These are phyloP conservation scores for Trichophyton schoenleinii DNA, from an alignment of 2,329 filamentous ascomycete genomes.

Conservation along the genomic window DNA sequence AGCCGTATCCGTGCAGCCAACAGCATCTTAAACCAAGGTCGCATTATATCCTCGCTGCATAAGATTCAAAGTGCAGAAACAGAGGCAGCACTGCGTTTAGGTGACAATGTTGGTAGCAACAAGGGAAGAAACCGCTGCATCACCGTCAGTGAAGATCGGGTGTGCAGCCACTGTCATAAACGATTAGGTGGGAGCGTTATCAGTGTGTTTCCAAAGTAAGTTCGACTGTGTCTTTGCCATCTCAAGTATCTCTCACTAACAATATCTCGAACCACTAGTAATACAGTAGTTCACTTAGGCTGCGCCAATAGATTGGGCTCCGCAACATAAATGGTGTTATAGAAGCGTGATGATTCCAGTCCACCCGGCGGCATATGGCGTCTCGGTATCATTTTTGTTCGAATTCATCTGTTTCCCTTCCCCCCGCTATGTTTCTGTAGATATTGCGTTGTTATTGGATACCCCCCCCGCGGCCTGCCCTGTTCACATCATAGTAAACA, in stretches of 20 bases:
- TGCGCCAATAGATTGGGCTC: conserved; percentile 45
- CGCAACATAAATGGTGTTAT: conserved; percentile 13
- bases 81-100: conserved; percentile 61
- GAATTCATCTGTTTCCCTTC: neutral
- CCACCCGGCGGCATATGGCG: neutral
- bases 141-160: conserved; percentile 71
- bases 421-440: conserved; percentile 8
- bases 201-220: conserved; percentile 72
- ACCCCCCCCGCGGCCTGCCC: neutral
- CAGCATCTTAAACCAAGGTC: conserved; percentile 64
- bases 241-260: conserved; percentile 5
- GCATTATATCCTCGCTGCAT: conserved; percentile 62
- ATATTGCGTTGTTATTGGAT: conserved; percentile 3
- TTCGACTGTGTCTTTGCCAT: conserved; percentile 12
- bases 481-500: neutral
- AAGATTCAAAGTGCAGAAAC: conserved; percentile 68
- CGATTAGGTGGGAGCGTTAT: conserved; percentile 82
- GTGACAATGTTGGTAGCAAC: conserved; percentile 47
- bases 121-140: conserved; percentile 55
- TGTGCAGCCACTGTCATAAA: conserved; percentile 90
- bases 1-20: conserved; percentile 81
- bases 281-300: conserved; percentile 64
- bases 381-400: neutral
- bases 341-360: conserved; percentile 10
- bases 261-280: conserved; percentile 21